Base-by-base conservation (phyloP, 129 eudicot genomes). In the Pulicaria dysenterica region DNA sequence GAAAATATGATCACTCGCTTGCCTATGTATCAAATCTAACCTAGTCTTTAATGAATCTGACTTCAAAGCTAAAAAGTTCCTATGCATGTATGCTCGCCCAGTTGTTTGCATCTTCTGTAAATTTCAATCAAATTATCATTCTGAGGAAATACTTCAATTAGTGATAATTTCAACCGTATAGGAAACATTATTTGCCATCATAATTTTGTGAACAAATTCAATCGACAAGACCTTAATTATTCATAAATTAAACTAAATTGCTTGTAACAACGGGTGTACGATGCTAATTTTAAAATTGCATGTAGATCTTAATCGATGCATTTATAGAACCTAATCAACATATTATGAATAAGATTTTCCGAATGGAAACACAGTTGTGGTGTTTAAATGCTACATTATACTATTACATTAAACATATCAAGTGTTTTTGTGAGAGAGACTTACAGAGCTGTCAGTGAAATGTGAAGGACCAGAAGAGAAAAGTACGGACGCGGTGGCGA, bases 401-500 rank as follows among this genome's bases (percentile, higher is more conserved):
- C n/a, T n/a, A n/a, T n/a, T n/a, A n/a, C n/a, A n/a, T n/a, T n/a
- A n/a, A n/a, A n/a, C n/a, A n/a, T n/a, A n/a, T n/a, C n/a, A n/a
- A n/a, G n/a, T 70, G 16, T 54, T 8, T 34, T 69, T 49, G 54
- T 12, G 15, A 40, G 75, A 73, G 49, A 79, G 67, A 79, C 83
- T 50, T 74, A 87, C 92, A 34, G 87, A 67, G 55, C 80, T 77
- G 41, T 73, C 71, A 34, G 70, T 44, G 71, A 70, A 73, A 54
- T 80, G 68, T 47, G 82, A 71, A 16, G 80, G 84, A 15, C 79
- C 85, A 45, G 93, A 84, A 15, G 98, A 73, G 79, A 86, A 83
- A 65, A 92, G 82, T 37, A 89, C 85, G 77, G 91, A 86, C 36
- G 88, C 79, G 67, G 98, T 88, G 55, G 88, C 89, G 48, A 92